phyloP scores from a whole-genome alignment of 768 basidiomycete species.

The Hydnum rufescens region DNA sequence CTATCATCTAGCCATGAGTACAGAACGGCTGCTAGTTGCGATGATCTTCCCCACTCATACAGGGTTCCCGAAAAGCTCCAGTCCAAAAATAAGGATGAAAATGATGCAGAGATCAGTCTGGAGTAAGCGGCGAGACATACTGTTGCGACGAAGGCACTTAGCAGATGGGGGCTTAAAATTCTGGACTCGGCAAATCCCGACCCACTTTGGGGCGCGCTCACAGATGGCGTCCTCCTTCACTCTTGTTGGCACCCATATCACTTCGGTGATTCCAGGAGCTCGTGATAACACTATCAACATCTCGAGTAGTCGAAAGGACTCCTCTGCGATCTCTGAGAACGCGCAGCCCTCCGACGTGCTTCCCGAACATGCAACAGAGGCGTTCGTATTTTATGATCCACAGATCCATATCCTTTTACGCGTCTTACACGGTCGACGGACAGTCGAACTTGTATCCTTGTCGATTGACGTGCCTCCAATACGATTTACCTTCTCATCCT shows the following conservation, averaged over 20 bases:
- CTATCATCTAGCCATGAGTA: too few relatives aligned
- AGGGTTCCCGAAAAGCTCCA: too few relatives aligned
- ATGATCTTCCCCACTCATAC: too few relatives aligned
- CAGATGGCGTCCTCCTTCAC: not conserved
- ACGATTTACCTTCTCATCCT: conserved; percentile 58
- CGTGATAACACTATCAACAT: not conserved
- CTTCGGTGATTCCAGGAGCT: not conserved
- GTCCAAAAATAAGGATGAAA: too few relatives aligned
- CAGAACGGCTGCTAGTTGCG: too few relatives aligned
- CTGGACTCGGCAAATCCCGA: too few relatives aligned
- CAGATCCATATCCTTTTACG: conserved; percentile 52
- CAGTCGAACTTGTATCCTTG: conserved; percentile 60
- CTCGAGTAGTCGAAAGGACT: not conserved
- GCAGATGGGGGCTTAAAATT: too few relatives aligned
- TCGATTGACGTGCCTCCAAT: conserved; percentile 44
- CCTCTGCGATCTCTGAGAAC: too few relatives aligned
- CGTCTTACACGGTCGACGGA: conserved; percentile 49
- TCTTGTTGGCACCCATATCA: not conserved
- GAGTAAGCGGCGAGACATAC: too few relatives aligned
- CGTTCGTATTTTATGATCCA: conserved; percentile 35
- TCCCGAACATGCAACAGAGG: conserved; percentile 53
- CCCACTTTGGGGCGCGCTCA: too few relatives aligned
- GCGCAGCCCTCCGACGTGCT: conserved; percentile 24
- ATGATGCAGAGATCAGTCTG: too few relatives aligned
- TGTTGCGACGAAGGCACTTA: too few relatives aligned